Percentiles rank a stretch among this genome's conserved stretches.
These are phyloP conservation scores for Pistacia vera DNA, from an alignment of 345 rosid species.

Conservation along the genomic window DNA sequence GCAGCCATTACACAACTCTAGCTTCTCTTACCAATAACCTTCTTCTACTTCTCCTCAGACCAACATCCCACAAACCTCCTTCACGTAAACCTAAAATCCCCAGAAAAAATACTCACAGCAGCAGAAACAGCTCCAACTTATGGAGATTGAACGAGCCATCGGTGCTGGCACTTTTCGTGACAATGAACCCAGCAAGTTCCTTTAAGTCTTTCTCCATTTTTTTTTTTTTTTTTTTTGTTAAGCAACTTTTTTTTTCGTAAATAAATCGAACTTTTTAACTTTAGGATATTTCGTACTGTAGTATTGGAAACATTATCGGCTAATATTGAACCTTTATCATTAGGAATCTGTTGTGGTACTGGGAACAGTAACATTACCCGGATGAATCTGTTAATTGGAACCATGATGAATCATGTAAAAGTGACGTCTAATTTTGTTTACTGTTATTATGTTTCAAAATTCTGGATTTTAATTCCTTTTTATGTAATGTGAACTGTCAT, in stretches of 20 bases:
- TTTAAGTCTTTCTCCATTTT: neutral
- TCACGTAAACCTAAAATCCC: conserved; percentile 12
- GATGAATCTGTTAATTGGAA: no score
- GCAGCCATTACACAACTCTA: conserved; percentile 17
- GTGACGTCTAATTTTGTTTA: no score
- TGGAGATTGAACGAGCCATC: conserved; percentile 73
- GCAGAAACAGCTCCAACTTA: conserved; percentile 39
- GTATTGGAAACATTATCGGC: no score
- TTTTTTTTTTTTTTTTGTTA: neutral
- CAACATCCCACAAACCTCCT: conserved; percentile 6
- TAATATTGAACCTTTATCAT: no score
- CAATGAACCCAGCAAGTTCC: conserved; percentile 46
- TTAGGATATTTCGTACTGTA: no score
- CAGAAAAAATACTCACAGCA: conserved; percentile 20
- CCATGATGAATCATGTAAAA: no score
- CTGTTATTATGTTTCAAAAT: no score
- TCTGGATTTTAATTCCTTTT: no score
- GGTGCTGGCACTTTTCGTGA: conserved; percentile 86
- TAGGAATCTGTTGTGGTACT: no score
- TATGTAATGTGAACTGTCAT: no score
- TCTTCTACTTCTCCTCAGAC: conserved; percentile 23
- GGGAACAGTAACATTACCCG: no score
- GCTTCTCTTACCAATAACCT: conserved; percentile 26
- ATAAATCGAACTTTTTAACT: neutral
- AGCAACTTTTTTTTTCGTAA: neutral